phyloP scores from a whole-genome alignment of 345 rosid species.

The Brassica napus region Da-Ae NC_063448.1:679001-679500 shows the following conservation, averaged over 20 bases:
- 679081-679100: too few relatives aligned
- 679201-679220: too few relatives aligned
- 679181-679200: conserved; percentile 78
- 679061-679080: conserved; percentile 83
- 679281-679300: too few relatives aligned
- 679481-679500: conserved; percentile 7
- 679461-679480: neutral
- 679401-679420: neutral
- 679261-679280: neutral
- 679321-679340: neutral
- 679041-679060: conserved; percentile 80
- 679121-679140: too few relatives aligned
- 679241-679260: neutral
- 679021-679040: conserved; percentile 52
- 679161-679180: too few relatives aligned
- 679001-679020: neutral
- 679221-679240: too few relatives aligned
- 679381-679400: too few relatives aligned
- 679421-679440: conserved; percentile 23
- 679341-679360: neutral
- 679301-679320: neutral
- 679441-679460: neutral
- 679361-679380: conserved; percentile 1
- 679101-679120: too few relatives aligned
- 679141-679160: too few relatives aligned